Base-by-base conservation (phyloP, 2,329 filamentous ascomycete species). In the Clonostachys rosea region DNA sequence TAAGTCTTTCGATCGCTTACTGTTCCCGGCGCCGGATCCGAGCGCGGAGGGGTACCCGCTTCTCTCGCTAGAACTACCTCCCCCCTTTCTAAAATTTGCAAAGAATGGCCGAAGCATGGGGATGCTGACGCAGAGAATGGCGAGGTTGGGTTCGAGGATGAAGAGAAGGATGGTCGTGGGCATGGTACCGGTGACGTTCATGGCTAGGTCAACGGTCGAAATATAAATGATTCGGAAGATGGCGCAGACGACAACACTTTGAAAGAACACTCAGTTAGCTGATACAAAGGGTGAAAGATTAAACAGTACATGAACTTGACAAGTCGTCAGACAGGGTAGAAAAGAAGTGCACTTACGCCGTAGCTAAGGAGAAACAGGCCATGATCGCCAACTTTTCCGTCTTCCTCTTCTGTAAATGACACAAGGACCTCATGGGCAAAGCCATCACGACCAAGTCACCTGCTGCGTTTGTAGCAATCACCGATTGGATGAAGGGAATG, bases 91-190 rank as follows among this genome's bases (percentile, higher is more conserved):
- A 49, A 62, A 65, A 44, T 57, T 56, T 12, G 54, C 52, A 48
- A 61, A 67, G 45, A 69, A 60, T 3, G 67, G 59, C 36, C 65
- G 59, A 6, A 71, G 56, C 67, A 71, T 71, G 3, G 68, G 68
- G 43, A 71, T 60, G 49, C 66, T 69, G 45, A 70, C 63, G 49
- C 67, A 71, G 9, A 71, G 54, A 47, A 71, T 67, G 36, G 63
- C 67, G 5, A 70, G 59, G 44, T 66, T 68, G 0, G 67, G 66
- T 46, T 71, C 68, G 20, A 70, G 56, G 39, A 59, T 62, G 50
- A 67, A 68, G 46, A 68, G 65, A 48, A 70, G 65, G 37, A 67
- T 54, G 1, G 66, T 66, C 12, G 64, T 64, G 11, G 66, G 56
- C 63, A 70, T 69, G 24, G 67, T 69, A 3, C 60, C 65, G 1